phyloP scores from a whole-genome alignment of 352 stramenopile genomes.

The Phytophthora foliorum region DNA sequence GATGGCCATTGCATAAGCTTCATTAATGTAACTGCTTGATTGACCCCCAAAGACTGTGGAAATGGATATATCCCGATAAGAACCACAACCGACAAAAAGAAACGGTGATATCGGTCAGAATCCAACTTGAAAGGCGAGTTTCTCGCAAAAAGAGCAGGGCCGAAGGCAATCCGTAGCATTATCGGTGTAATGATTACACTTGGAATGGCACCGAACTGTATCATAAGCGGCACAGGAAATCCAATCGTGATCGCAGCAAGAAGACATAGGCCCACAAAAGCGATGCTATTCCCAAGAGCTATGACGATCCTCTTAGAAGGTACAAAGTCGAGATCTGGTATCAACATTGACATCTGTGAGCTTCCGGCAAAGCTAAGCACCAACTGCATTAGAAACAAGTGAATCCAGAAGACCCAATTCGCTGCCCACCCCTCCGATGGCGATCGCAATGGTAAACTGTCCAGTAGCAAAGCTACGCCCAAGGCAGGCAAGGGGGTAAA shows the following conservation, averaged over 20 bases:
- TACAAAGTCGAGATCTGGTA: slow-evolving; percentile 17
- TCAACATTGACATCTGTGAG: slow-evolving; percentile 27
- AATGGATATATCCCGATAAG: slow-evolving; percentile 30
- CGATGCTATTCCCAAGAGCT: slow-evolving; percentile 12
- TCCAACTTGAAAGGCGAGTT: slow-evolving; percentile 3
- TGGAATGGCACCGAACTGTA: slow-evolving; percentile 24
- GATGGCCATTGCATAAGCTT: no score
- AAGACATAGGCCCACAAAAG: slow-evolving; percentile 8
- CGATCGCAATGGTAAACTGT: slow-evolving; percentile 7
- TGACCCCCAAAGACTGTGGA: no score
- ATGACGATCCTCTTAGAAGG: slow-evolving; percentile 9
- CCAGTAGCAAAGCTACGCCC: background rate
- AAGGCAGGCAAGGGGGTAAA: slow-evolving; percentile 12
- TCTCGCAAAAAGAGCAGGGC: slow-evolving; percentile 17
- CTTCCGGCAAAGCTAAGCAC: slow-evolving; percentile 13
- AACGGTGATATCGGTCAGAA: slow-evolving; percentile 17
- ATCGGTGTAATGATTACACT: slow-evolving; percentile 13
- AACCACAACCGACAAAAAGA: slow-evolving; percentile 12
- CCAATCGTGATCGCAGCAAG: slow-evolving; percentile 13
- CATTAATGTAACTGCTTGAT: no score
- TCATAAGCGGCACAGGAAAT: slow-evolving; percentile 34
- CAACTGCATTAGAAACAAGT: slow-evolving; percentile 12
- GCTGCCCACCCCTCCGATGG: slow-evolving; percentile 19
- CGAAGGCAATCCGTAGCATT: slow-evolving; percentile 13
- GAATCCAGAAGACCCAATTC: slow-evolving; percentile 23